Evolutionary conservation across 805 yeast genomes (phyloP).

Genomic region (Hermanozyma aechmeae): DNA sequence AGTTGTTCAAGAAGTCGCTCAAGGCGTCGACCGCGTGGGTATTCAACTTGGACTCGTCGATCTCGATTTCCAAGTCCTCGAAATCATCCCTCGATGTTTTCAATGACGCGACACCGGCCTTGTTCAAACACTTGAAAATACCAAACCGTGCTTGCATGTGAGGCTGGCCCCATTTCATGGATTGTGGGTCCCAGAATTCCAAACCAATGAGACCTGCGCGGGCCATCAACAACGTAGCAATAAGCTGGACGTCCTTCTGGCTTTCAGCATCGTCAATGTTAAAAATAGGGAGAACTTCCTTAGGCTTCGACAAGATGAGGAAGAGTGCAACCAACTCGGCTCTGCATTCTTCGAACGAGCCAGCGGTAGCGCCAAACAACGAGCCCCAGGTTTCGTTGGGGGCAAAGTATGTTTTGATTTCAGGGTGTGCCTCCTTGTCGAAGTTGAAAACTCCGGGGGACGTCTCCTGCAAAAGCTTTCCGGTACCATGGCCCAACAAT

Average conservation of each 20-base stretch:
- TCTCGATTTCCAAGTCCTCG: slow-evolving; percentile 49
- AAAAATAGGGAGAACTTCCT: slow-evolving; percentile 60
- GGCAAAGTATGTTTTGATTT: slow-evolving; percentile 61
- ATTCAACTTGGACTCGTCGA: slow-evolving; percentile 56
- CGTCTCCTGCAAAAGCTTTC: slow-evolving; percentile 56
- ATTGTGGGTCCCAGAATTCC: slow-evolving; percentile 80
- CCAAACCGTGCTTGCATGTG: slow-evolving; percentile 92
- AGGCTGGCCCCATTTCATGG: slow-evolving; percentile 87
- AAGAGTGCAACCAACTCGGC: slow-evolving; percentile 87
- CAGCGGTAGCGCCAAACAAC: slow-evolving; percentile 71
- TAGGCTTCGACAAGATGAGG: slow-evolving; percentile 54
- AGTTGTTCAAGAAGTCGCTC: slow-evolving; percentile 56
- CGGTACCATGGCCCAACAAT: slow-evolving; percentile 85
- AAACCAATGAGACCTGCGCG: slow-evolving; percentile 78
- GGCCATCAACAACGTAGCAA: slow-evolving; percentile 75
- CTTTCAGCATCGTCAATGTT: slow-evolving; percentile 51
- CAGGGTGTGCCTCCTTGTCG: slow-evolving; percentile 57
- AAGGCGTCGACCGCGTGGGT: slow-evolving; percentile 68
- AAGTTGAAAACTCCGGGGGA: slow-evolving; percentile 63
- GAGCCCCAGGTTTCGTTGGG: slow-evolving; percentile 90
- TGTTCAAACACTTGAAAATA: slow-evolving; percentile 64
- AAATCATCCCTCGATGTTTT: slow-evolving; percentile 36
- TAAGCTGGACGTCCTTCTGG: slow-evolving; percentile 54
- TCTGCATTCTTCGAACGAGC: slow-evolving; percentile 87
- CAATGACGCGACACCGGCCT: slow-evolving; percentile 57